Conservation (phyloP, 805 yeast genomes). For the Lachancea dasiensis region DNA sequence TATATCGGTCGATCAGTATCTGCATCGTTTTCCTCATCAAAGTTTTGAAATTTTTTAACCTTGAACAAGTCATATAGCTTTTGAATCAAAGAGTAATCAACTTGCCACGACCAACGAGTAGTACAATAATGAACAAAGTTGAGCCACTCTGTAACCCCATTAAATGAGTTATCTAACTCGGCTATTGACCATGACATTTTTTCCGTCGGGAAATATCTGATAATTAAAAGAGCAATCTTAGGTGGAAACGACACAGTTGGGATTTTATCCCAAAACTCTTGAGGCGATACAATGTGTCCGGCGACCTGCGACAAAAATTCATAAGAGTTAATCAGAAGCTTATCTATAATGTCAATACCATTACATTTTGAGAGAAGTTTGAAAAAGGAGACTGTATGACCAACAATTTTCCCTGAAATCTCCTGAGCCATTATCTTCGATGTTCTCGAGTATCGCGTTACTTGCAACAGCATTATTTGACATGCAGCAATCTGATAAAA, state of each 20-base stretch:
- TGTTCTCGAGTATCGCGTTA: constrained; percentile 19
- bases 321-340: constrained; percentile 17
- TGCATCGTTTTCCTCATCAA: constrained; percentile 17
- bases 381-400: constrained; percentile 26
- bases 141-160: constrained; percentile 12
- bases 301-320: constrained; percentile 18
- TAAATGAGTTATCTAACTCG: constrained; percentile 12
- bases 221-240: constrained; percentile 13
- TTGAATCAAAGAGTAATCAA: constrained; percentile 47
- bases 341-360: constrained; percentile 2
- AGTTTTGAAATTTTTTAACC: constrained; percentile 25
- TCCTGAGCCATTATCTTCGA: constrained; percentile 12
- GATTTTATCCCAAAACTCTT: constrained; percentile 21
- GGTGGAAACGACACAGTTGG: constrained; percentile 15
- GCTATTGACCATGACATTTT: constrained; percentile 21
- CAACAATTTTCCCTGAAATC: constrained; percentile 19
- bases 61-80: constrained; percentile 22
- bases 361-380: constrained; percentile 20
- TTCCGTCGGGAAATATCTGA: constrained; percentile 19
- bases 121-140: constrained; percentile 16
- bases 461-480: constrained; percentile 25
- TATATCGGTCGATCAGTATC: constrained; percentile 6
- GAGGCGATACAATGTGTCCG: constrained; percentile 7
- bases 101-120: constrained; percentile 29
- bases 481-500: constrained; percentile 28